A percentile compares a stretch with the other conserved stretches of the same genome.
Evolutionary conservation across 2,329 filamentous ascomycete genomes (phyloP).

Genomic region (Truncatella angustata): DNA sequence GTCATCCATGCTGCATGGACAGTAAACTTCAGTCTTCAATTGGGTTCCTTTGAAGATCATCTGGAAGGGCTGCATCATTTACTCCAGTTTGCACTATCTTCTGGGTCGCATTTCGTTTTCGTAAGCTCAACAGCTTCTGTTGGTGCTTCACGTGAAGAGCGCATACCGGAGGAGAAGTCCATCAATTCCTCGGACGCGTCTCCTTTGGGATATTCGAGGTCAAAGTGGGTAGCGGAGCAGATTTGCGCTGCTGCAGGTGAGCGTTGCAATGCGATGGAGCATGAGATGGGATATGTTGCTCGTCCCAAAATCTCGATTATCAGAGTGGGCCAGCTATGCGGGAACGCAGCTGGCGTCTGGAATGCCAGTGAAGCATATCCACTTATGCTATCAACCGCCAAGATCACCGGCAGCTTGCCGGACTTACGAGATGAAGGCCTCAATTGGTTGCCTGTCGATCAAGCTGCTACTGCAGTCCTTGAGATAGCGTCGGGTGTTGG

Average conservation of each 20-base stretch:
- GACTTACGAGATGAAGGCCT: constrained; percentile 33
- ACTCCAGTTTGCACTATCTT: constrained; percentile 36
- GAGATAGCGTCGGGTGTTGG: constrained; percentile 27
- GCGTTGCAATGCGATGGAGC: not conserved
- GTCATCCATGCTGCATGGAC: constrained; percentile 65
- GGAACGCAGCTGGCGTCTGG: constrained; percentile 40
- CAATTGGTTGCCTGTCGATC: constrained; percentile 45
- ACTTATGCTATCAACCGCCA: constrained; percentile 41
- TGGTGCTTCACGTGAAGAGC: constrained; percentile 1
- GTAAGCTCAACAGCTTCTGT: constrained; percentile 24
- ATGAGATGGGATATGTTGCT: constrained; percentile 8
- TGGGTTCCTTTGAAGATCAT: constrained; percentile 53
- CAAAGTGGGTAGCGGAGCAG: constrained; percentile 58
- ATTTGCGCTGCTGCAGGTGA: constrained; percentile 42
- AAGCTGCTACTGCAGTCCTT: constrained; percentile 39
- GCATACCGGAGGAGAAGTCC: constrained; percentile 41
- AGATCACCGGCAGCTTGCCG: constrained; percentile 36
- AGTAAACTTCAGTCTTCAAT: constrained; percentile 60
- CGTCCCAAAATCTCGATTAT: constrained; percentile 35
- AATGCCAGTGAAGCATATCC: constrained; percentile 48
- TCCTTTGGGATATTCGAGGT: constrained; percentile 52
- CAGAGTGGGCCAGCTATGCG: constrained; percentile 45
- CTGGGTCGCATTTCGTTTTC: constrained; percentile 20
- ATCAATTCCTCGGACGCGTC: constrained; percentile 40
- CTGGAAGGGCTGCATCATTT: constrained; percentile 49